Conservation (phyloP, 2,329 filamentous ascomycete species). For the Malbranchea zuffiana region DNA sequence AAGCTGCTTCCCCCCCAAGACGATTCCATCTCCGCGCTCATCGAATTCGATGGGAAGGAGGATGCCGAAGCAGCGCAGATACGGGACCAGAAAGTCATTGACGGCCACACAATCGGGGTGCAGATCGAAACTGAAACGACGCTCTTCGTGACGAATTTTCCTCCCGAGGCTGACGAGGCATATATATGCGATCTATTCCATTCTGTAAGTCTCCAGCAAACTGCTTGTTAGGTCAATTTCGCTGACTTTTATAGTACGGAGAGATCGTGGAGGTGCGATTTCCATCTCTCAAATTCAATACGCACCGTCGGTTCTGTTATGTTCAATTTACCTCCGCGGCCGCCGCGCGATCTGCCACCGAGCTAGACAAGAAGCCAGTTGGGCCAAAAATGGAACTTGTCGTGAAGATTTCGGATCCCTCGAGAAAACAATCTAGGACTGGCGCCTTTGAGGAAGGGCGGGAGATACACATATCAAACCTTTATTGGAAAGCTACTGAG, state of each 20-base stretch:
- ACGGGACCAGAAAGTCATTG: conserved; percentile 68
- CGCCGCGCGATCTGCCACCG: conserved; percentile 59
- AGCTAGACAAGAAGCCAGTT: conserved; percentile 59
- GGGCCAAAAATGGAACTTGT: conserved; percentile 58
- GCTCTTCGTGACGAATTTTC: conserved; percentile 84
- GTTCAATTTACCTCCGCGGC: conserved; percentile 66
- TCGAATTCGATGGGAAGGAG: conserved; percentile 74
- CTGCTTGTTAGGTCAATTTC: not conserved
- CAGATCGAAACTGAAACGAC: conserved; percentile 66
- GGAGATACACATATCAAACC: conserved; percentile 66
- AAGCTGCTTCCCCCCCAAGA: conserved; percentile 51
- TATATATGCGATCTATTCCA: conserved; percentile 48
- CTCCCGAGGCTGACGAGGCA: conserved; percentile 42
- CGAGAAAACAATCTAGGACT: conserved; percentile 62
- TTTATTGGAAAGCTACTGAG: conserved; percentile 53
- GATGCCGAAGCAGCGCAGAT: conserved; percentile 73
- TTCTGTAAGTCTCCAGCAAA: conserved; percentile 30
- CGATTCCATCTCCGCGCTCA: conserved; percentile 57
- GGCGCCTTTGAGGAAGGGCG: conserved; percentile 78
- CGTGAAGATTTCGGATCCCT: conserved; percentile 76
- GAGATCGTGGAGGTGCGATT: conserved; percentile 77
- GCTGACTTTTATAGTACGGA: conserved; percentile 45
- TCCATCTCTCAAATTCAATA: conserved; percentile 82
- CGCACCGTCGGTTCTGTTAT: conserved; percentile 87
- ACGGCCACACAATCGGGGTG: conserved; percentile 62